Conservation (phyloP, 257 asterid genomes). For the Solanum piurae region DNA sequence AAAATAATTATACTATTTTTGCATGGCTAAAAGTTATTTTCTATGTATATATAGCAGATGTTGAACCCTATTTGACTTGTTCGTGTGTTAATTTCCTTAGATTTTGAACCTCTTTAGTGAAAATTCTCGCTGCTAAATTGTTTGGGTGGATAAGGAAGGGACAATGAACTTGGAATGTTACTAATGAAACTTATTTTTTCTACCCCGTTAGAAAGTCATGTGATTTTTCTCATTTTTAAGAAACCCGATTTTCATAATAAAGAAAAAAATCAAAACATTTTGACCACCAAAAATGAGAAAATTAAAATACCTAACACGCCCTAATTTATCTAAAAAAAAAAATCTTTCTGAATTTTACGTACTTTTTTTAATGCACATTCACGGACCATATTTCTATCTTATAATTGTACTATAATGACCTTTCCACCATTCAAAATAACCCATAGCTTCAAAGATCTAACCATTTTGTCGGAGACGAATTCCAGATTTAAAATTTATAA, state of each 20-base stretch:
- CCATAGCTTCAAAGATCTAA: neutral
- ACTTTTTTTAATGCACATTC: neutral
- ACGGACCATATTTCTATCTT: too few relatives aligned
- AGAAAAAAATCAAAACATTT: neutral
- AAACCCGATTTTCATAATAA: neutral
- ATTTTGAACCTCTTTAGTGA: neutral
- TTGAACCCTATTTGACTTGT: neutral
- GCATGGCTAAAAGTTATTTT: too few relatives aligned
- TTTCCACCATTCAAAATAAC: neutral
- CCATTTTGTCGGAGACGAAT: accelerated
- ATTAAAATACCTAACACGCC: neutral
- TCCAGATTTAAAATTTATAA: too few relatives aligned
- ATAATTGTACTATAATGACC: neutral
- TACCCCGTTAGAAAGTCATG: neutral
- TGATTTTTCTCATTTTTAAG: neutral
- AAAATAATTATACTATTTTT: too few relatives aligned
- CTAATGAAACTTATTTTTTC: neutral
- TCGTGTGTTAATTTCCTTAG: too few relatives aligned
- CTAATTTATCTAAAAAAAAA: neutral
- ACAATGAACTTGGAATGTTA: neutral
- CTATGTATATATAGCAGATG: accelerated
- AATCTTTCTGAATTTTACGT: neutral
- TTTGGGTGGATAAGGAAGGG: neutral
- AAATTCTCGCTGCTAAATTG: accelerated
- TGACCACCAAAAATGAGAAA: neutral